phyloP scores from a whole-genome alignment of 345 rosid genomes.

The Pugionium dolabratum region DNA sequence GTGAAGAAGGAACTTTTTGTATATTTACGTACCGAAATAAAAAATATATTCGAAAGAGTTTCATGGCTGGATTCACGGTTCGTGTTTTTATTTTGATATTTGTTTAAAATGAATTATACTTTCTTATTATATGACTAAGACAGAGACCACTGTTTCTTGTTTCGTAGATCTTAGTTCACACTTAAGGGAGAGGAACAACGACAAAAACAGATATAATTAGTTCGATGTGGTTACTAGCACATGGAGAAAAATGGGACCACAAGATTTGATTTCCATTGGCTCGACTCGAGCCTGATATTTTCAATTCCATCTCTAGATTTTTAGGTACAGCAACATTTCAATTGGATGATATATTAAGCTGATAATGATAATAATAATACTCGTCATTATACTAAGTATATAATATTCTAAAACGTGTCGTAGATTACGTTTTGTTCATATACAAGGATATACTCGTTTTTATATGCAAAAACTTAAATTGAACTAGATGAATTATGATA shows the following conservation, averaged over 20 bases:
- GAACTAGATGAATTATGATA: no score
- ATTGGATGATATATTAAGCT: constrained; percentile 3
- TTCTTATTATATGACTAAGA: constrained; percentile 31
- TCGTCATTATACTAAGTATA: no score
- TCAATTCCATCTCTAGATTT: background rate
- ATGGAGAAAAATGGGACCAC: constrained; percentile 37
- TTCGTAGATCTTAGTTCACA: constrained; percentile 38
- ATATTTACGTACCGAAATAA: background rate
- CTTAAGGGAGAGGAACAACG: constrained; percentile 16
- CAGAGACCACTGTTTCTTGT: constrained; percentile 24
- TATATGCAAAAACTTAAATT: no score
- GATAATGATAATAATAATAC: no score
- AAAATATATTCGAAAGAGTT: constrained; percentile 11
- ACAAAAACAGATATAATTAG: constrained; percentile 28
- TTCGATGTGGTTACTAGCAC: constrained; percentile 32
- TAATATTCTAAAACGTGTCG: no score
- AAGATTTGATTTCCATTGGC: constrained; percentile 19
- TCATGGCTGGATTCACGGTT: constrained; percentile 44
- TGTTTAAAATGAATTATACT: background rate
- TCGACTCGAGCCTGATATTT: background rate
- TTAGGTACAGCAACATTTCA: constrained; percentile 1
- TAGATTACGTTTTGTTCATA: no score
- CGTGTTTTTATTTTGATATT: background rate
- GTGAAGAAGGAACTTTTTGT: background rate
- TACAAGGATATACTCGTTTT: no score